Evolutionary conservation across 2,329 filamentous ascomycete species (phyloP).

Genomic region (Trichoderma citrinoviride): DNA sequence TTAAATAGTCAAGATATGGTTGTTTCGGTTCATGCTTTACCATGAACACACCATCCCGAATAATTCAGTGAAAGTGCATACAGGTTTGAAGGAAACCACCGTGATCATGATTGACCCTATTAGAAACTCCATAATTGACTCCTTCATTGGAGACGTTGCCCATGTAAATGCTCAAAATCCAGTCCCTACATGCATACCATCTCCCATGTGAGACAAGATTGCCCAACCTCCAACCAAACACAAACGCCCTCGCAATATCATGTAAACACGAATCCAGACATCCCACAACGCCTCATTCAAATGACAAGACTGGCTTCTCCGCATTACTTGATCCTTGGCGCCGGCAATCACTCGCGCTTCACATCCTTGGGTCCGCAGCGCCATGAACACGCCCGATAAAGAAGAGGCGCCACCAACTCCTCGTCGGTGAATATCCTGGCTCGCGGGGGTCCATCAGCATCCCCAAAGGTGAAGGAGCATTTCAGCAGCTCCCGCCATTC

Average conservation of each 20-base stretch:
- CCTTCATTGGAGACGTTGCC: background rate
- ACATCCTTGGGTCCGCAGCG: slow-evolving; percentile 40
- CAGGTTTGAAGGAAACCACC: background rate
- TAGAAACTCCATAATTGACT: too few species aligned
- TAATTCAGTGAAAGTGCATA: too few species aligned
- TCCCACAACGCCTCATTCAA: background rate
- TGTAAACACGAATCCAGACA: background rate
- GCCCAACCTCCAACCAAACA: background rate
- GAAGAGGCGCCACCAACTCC: slow-evolving; percentile 45
- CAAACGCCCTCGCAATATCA: slow-evolving; percentile 5
- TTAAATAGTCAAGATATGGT: too few species aligned
- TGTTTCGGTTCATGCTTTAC: too few species aligned
- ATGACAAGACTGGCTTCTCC: background rate
- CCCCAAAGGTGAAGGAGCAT: too few species aligned
- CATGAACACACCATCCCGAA: too few species aligned
- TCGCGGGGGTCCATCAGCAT: too few species aligned
- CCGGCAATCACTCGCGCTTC: slow-evolving; percentile 24
- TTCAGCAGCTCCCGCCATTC: slow-evolving; percentile 53
- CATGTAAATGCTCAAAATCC: background rate
- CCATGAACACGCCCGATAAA: slow-evolving; percentile 51
- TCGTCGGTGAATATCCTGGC: slow-evolving; percentile 31
- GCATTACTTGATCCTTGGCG: slow-evolving; percentile 25
- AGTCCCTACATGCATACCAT: background rate
- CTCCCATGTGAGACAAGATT: background rate
- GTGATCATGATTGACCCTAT: background rate